Evolutionary conservation across 176 grass and related monocot species (phyloP).

Genomic region (Oryza longistaminata): DNA sequence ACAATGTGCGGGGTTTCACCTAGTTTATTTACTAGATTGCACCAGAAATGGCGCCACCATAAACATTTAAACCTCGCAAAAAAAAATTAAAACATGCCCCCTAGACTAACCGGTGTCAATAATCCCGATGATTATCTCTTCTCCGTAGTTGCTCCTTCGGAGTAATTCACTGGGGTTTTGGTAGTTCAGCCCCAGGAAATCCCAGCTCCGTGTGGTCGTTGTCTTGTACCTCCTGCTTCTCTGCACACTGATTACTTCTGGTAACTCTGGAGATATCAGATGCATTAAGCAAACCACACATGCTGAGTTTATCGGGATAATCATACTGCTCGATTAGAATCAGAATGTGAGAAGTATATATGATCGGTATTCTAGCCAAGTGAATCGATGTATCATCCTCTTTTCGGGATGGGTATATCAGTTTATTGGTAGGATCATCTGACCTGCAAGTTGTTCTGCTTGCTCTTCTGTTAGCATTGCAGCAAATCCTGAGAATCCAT

Average conservation of each 20-base stretch:
- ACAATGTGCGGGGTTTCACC: too few relatives aligned
- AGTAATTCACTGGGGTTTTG: conserved; percentile 10
- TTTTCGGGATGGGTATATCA: too few relatives aligned
- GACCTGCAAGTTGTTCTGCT: conserved; percentile 52
- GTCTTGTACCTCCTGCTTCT: background rate
- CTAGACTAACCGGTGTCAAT: conserved; percentile 1
- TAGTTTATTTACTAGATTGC: too few relatives aligned
- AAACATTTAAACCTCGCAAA: background rate
- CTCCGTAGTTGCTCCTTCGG: background rate
- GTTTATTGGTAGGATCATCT: too few relatives aligned
- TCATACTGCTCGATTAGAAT: too few relatives aligned
- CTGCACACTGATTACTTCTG: conserved; percentile 26
- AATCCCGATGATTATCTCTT: conserved; percentile 32
- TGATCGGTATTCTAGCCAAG: too few relatives aligned
- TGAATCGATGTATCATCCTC: too few relatives aligned
- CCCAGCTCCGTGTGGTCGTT: conserved; percentile 34
- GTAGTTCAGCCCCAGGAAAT: conserved; percentile 28
- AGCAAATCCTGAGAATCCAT: conserved; percentile 71
- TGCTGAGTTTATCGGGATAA: too few relatives aligned
- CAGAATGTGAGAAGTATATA: too few relatives aligned
- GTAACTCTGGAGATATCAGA: background rate
- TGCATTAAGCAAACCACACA: background rate
- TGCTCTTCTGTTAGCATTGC: conserved; percentile 57
- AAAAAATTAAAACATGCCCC: too few relatives aligned
- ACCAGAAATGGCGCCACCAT: background rate